These are phyloP conservation scores for Alternaria sp. DNA, from an alignment of 2,329 filamentous ascomycete species.

Conservation along the genomic window DNA sequence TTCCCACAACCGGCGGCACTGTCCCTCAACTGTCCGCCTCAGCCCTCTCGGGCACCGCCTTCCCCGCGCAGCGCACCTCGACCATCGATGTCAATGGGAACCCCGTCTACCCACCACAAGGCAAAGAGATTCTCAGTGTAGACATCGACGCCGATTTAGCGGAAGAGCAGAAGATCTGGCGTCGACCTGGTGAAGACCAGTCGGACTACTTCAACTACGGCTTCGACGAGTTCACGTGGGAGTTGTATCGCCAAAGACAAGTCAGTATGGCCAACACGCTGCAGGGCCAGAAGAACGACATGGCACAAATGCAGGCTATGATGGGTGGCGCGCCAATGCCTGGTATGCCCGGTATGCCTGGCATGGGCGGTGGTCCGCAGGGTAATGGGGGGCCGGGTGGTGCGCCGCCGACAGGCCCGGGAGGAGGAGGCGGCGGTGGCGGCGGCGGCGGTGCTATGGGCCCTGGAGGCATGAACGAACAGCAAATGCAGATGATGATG, in stretches of 20 bases:
- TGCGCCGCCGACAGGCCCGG: slow-evolving; percentile 43
- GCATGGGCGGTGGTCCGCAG: slow-evolving; percentile 28
- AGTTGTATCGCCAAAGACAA: slow-evolving; percentile 90
- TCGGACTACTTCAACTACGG: slow-evolving; percentile 99
- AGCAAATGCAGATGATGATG: slow-evolving; percentile 67
- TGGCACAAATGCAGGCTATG: slow-evolving; percentile 67
- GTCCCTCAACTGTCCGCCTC: slow-evolving; percentile 30
- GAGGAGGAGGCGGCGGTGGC: slow-evolving; percentile 1
- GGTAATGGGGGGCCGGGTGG: slow-evolving; percentile 21
- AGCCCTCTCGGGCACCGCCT: slow-evolving; percentile 51
- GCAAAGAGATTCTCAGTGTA: slow-evolving; percentile 72
- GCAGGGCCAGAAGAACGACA: slow-evolving; percentile 76
- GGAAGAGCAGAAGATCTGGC: slow-evolving; percentile 89
- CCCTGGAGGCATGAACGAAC: slow-evolving; percentile 54
- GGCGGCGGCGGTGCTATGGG: slow-evolving; percentile 12
- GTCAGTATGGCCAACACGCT: slow-evolving; percentile 78
- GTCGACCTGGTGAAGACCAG: slow-evolving; percentile 89
- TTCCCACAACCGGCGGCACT: slow-evolving; percentile 14
- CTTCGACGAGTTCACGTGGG: slow-evolving; percentile 98
- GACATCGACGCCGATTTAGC: slow-evolving; percentile 61
- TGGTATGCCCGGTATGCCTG: slow-evolving; percentile 34
- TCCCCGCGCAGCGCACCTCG: slow-evolving; percentile 72
- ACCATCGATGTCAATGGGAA: slow-evolving; percentile 85
- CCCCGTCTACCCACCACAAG: slow-evolving; percentile 74
- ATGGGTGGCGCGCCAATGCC: slow-evolving; percentile 47